These are phyloP conservation scores for Metschnikowia peoriensis DNA, from an alignment of 805 yeast species.

Conservation along the genomic window DNA sequence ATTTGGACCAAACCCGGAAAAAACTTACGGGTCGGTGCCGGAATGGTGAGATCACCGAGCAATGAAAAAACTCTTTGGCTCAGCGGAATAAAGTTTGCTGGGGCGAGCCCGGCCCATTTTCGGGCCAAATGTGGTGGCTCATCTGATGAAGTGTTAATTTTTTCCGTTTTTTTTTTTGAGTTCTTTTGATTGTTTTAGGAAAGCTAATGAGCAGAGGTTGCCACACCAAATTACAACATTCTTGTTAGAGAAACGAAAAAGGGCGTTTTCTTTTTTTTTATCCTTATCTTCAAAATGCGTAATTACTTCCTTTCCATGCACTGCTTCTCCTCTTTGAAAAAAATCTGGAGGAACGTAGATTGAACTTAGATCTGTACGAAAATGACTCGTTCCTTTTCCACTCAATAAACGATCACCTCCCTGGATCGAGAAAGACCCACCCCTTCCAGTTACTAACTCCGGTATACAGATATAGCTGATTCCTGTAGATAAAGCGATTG, in stretches of 20 bases:
- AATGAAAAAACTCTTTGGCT: not conserved
- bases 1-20: not conserved
- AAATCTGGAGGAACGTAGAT: too few species aligned
- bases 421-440: not conserved
- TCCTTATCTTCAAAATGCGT: too few species aligned
- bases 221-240: too few species aligned
- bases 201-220: too few species aligned
- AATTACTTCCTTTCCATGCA: too few species aligned
- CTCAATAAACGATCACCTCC: not conserved
- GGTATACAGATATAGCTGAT: not conserved
- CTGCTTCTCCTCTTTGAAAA: too few species aligned
- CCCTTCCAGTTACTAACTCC: not conserved
- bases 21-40: not conserved
- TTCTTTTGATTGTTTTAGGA: too few species aligned
- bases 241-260: too few species aligned
- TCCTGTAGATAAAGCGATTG: not conserved
- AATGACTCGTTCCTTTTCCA: too few species aligned
- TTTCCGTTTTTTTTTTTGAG: too few species aligned
- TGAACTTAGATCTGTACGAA: too few species aligned
- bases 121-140: not conserved
- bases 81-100: not conserved
- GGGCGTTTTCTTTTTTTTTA: too few species aligned
- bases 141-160: not conserved
- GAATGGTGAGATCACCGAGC: not conserved
- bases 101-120: not conserved